Evolutionary conservation across 1,139 yeast genomes (phyloP).

Genomic region (Eremothecium gossypii): DNA sequence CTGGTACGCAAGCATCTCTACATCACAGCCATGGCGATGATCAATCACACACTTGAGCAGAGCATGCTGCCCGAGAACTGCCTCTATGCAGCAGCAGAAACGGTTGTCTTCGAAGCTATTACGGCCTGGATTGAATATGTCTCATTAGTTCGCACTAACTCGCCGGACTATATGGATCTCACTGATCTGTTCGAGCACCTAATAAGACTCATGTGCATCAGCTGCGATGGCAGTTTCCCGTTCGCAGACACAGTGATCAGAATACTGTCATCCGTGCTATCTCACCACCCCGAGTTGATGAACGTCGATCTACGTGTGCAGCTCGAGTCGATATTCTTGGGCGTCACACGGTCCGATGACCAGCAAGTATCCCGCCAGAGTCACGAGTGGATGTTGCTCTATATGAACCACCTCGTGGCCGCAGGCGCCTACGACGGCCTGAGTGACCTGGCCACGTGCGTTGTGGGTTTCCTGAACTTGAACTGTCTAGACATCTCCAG

Average conservation of each 20-base stretch:
- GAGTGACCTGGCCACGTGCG: conserved; percentile 41
- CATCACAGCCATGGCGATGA: conserved; percentile 26
- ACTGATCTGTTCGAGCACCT: conserved; percentile 29
- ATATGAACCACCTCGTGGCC: conserved; percentile 35
- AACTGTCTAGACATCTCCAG: conserved; percentile 44
- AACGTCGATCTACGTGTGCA: conserved; percentile 27
- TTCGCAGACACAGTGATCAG: conserved; percentile 22
- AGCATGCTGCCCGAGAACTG: not conserved
- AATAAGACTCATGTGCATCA: conserved; percentile 24
- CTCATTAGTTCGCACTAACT: conserved; percentile 34
- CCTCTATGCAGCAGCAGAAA: conserved; percentile 7
- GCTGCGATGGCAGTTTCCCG: conserved; percentile 19
- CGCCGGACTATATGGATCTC: conserved; percentile 34
- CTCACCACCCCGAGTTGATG: conserved; percentile 30
- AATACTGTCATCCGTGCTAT: conserved; percentile 27
- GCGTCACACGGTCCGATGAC: conserved; percentile 21
- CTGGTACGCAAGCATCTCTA: conserved; percentile 26
- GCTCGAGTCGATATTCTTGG: conserved; percentile 29
- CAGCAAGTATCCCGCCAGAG: conserved; percentile 12
- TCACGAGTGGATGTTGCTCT: conserved; percentile 32
- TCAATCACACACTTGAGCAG: conserved; percentile 20
- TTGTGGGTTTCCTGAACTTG: conserved; percentile 44
- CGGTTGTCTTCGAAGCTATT: conserved; percentile 26
- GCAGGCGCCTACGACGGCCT: conserved; percentile 38
- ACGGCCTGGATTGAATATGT: conserved; percentile 37